phyloP scores from a whole-genome alignment of 179 eudicot genomes.

The Spergularia azorica region DNA sequence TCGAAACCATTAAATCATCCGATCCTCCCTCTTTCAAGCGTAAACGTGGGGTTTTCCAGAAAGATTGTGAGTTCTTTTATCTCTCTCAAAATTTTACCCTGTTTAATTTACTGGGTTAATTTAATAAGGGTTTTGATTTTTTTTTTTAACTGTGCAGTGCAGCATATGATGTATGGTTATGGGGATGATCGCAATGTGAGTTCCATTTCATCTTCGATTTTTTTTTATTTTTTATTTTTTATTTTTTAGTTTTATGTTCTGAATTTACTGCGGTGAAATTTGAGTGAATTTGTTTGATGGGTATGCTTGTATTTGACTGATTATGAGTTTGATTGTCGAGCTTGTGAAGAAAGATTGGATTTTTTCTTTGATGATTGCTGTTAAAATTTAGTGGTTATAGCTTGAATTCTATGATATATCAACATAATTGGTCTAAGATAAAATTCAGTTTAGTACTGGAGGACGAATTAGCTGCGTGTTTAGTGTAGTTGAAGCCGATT shows the following conservation, averaged over 20 bases:
- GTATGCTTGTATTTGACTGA: constrained; percentile 6
- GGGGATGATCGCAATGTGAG: constrained; percentile 90
- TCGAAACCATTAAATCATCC: constrained; percentile 58
- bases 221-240: background rate
- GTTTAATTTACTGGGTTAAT: background rate
- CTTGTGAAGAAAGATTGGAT: constrained; percentile 6
- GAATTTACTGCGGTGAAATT: background rate
- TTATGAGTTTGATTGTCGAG: background rate
- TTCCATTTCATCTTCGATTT: background rate
- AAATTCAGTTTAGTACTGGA: no score
- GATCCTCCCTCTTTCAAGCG: constrained; percentile 74
- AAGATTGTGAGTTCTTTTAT: constrained; percentile 63
- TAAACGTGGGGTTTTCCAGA: constrained; percentile 89
- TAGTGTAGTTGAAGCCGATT: no score
- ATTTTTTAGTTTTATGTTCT: background rate
- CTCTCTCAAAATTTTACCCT: background rate
- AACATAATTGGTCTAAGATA: no score
- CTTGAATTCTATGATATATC: no score
- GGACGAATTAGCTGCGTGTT: no score
- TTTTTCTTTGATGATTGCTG: background rate
- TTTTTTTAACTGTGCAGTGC: constrained; percentile 55
- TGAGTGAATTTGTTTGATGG: constrained; percentile 7
- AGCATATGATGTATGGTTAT: constrained; percentile 98
- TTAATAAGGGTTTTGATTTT: constrained; percentile 6
- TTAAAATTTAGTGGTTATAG: background rate